Percentiles rank a stretch among this genome's conserved stretches.
phyloP scores from a whole-genome alignment of 2,329 filamentous ascomycete genomes.

The Trichoderma sp. region DNA sequence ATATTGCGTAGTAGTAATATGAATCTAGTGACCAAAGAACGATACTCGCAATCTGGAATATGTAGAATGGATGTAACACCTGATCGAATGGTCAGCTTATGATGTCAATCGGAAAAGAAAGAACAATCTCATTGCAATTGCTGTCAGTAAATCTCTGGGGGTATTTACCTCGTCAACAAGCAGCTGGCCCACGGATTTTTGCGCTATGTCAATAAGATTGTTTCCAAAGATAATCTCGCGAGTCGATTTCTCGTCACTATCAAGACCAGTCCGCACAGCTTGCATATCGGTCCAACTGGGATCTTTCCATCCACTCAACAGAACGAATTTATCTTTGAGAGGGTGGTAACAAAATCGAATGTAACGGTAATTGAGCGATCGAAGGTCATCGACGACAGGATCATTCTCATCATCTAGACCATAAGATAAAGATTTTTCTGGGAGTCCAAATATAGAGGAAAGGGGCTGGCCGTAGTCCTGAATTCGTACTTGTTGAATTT shows the following conservation, averaged over 20 bases:
- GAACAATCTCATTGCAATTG: background rate
- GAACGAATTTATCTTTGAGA: conserved; percentile 79
- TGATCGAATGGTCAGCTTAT: conserved; percentile 33
- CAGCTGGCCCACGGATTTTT: conserved; percentile 80
- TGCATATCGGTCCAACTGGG: conserved; percentile 80
- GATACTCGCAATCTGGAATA: conserved; percentile 94
- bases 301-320: conserved; percentile 91
- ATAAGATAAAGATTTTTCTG: conserved; percentile 58
- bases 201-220: conserved; percentile 89
- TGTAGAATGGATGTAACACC: conserved; percentile 96
- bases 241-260: conserved; percentile 81
- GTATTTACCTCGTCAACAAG: conserved; percentile 75
- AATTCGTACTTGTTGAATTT: conserved; percentile 65
- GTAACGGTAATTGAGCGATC: conserved; percentile 87
- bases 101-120: too few species aligned
- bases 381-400: conserved; percentile 71
- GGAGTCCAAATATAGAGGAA: conserved; percentile 65
- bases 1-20: conserved; percentile 96
- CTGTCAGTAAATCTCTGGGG: conserved; percentile 6
- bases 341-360: conserved; percentile 92
- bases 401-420: conserved; percentile 63
- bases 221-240: conserved; percentile 84
- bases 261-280: conserved; percentile 73
- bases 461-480: conserved; percentile 54
- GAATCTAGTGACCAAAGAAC: conserved; percentile 92